Evolutionary conservation across 768 basidiomycete species (phyloP), one percentile per base, ranked within the genome.

Genomic region (Grammothele lineata): DNA sequence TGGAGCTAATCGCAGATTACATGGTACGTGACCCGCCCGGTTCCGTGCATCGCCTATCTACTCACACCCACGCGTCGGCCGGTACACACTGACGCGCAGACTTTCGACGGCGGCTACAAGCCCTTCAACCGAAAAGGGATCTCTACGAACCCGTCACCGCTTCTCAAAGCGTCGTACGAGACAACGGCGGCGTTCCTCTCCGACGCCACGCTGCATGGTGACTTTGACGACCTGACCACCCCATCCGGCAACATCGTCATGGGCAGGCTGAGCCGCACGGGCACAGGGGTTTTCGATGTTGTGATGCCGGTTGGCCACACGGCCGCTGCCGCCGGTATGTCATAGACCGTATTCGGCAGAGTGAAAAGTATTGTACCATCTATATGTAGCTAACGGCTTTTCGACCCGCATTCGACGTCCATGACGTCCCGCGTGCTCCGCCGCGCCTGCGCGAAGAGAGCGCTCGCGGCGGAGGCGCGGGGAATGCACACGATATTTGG

Each of bases 111-210:
- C 24, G 92, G 87, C 23, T 99, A 94, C 74, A 95, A 91, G 68
- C 92, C 96, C 2, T 99, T 98, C 72, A 99, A 97, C 67, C 86
- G 96, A 37, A 91, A 87, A 54, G 96, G 96, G 43, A 87, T 99
- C 48, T 85, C 90, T 19, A 81, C 85, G 37, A 92, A 91, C 66
- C 83, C 92, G 21, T 97, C 94, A n/a, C 92, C 95, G 7, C 76
- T 98, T 33, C 80, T 98, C 45, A 98, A 98, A 66, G 96, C 96
- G 1, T 96, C 93, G 8, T 99, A 90, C 68, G 96, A 98, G 69
- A 97, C 94, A 4, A 98, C 95, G 0, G 89, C 86, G 1, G 75
- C 85, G 1, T 96, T 99, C 75, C 66, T 99, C 56, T 89, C 94
- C 4, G 67, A 99, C 48, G 95, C 96, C 17, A 91, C 93, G 0